Evolutionary conservation across 441 rosid species (phyloP), one percentile per base, ranked within the genome.

Genomic region (Bocquillonia castaneifolia): DNA sequence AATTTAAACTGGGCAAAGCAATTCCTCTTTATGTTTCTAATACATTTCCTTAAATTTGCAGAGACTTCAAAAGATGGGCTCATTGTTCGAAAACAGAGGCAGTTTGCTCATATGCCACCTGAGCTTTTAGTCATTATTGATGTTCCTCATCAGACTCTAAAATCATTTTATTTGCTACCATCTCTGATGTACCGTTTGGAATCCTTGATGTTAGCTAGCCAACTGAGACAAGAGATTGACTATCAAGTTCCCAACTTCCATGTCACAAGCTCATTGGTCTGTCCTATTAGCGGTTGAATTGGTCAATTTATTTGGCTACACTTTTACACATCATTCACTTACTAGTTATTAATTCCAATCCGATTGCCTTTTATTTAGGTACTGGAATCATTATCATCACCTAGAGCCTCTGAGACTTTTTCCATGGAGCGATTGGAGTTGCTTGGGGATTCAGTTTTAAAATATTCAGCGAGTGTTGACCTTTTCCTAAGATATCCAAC

Each of bases 351-450:
- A 17, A 39, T 20, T 23, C 22, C 40, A 20, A 25, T 67, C 50
- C 18, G 6, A 26, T 72, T 17, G 50, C 66, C 64, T 44, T 36
- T 18, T 70, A 63, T 66, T 77, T 71, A 94, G 99, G 80, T 94
- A 59, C 80, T 94, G 74, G 96, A 87, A 80, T 96, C 98, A 37
- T 68, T 92, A 65, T 90, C 99, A 67, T 82, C 98, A 31, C 82
- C 80, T 47, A 78, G 90, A 82, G 81, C 92, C 66, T 69, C 84
- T 59, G 97, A 94, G 77, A 76, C 73, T 17, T 92, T 90, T 82
- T 94, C 99, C 39, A 83, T 94, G 96, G 99, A 94, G 80, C 86
- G 99, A n/a, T 69, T 94, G 83, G 99, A 94, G 79, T 80, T 92
- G 77, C 96, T 94, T 10, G 99, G 99, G 37, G 99, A 94, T 79